A percentile compares a stretch with the other conserved stretches of the same genome.
Conservation (phyloP, 345 rosid species). For the Ricinus communis region DNA sequence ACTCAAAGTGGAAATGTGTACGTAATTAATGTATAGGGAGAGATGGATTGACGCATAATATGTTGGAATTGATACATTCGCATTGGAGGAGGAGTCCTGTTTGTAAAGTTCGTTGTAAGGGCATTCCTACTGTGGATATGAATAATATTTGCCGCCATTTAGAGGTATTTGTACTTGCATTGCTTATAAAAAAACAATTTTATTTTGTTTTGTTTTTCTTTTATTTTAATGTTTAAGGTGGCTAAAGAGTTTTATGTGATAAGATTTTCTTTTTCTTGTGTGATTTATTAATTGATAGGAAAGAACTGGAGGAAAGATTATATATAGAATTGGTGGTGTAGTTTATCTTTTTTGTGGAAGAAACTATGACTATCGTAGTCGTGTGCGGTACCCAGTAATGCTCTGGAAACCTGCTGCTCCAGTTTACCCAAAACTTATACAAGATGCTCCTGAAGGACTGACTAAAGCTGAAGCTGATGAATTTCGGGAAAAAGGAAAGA, state of each 20-base stretch:
- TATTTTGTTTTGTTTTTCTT: no score
- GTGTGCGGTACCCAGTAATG: constrained; percentile 84
- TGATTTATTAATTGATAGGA: constrained; percentile 57
- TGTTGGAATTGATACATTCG: constrained; percentile 85
- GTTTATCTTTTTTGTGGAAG: constrained; percentile 90
- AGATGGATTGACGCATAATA: constrained; percentile 93
- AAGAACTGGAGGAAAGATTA: constrained; percentile 80
- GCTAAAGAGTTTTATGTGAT: not conserved
- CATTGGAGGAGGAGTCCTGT: constrained; percentile 90
- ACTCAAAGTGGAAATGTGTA: no score
- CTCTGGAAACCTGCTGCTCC: constrained; percentile 99
- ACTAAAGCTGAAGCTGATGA: constrained; percentile 67
- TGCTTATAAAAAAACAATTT: no score
- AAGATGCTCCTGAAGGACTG: constrained; percentile 85
- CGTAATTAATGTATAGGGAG: constrained; percentile 51
- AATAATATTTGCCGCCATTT: constrained; percentile 75
- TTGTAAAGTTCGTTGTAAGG: constrained; percentile 80
- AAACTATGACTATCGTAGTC: constrained; percentile 74
- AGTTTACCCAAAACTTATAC: constrained; percentile 90
- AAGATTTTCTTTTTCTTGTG: not conserved
- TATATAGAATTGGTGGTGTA: constrained; percentile 73
- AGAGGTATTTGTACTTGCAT: constrained; percentile 62
- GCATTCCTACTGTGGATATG: constrained; percentile 94
- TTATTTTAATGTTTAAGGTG: not conserved
- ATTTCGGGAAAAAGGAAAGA: constrained; percentile 63